These are phyloP conservation scores for Leptographium radiaticola DNA, from an alignment of 2,329 filamentous ascomycete species.

Conservation along the genomic window DNA sequence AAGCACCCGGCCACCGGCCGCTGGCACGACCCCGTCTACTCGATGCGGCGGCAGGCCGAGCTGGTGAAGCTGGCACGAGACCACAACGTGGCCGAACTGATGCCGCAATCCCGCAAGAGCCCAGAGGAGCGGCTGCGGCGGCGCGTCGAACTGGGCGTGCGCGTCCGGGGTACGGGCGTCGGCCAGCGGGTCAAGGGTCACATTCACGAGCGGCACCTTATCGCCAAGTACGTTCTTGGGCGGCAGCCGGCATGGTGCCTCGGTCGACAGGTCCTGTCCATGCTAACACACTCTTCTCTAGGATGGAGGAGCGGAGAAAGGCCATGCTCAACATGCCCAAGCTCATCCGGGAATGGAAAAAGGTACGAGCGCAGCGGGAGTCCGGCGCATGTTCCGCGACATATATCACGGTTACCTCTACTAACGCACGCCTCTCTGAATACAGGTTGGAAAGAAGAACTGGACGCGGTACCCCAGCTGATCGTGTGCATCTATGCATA, in stretches of 20 bases:
- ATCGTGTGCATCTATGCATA: conserved; percentile 10
- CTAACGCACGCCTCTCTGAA: conserved; percentile 19
- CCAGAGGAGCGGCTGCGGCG: conserved; percentile 57
- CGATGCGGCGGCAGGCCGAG: conserved; percentile 77
- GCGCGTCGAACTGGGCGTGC: conserved; percentile 65
- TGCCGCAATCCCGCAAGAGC: conserved; percentile 67
- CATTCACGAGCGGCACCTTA: conserved; percentile 76
- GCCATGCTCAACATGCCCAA: conserved; percentile 93
- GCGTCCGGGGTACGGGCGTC: conserved; percentile 84
- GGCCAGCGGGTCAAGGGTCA: conserved; percentile 94
- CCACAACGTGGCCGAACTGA: conserved; percentile 66
- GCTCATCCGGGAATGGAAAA: conserved; percentile 86
- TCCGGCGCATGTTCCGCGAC: not conserved
- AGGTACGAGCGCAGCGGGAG: conserved; percentile 41
- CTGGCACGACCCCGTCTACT: conserved; percentile 76
- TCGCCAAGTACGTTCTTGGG: conserved; percentile 45
- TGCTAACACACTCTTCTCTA: conserved; percentile 18
- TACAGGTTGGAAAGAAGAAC: conserved; percentile 38
- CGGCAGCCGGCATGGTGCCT: not conserved
- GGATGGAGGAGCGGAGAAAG: conserved; percentile 76
- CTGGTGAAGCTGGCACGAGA: conserved; percentile 73
- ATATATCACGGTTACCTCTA: not conserved
- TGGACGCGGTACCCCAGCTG: conserved; percentile 48
- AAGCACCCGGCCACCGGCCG: conserved; percentile 67
- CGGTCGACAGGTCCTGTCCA: not conserved